Percentiles rank a stretch among this genome's conserved stretches.
Evolutionary conservation across 495 filamentous ascomycete genomes (phyloP).

Genomic region (Podospora sp.): DNA sequence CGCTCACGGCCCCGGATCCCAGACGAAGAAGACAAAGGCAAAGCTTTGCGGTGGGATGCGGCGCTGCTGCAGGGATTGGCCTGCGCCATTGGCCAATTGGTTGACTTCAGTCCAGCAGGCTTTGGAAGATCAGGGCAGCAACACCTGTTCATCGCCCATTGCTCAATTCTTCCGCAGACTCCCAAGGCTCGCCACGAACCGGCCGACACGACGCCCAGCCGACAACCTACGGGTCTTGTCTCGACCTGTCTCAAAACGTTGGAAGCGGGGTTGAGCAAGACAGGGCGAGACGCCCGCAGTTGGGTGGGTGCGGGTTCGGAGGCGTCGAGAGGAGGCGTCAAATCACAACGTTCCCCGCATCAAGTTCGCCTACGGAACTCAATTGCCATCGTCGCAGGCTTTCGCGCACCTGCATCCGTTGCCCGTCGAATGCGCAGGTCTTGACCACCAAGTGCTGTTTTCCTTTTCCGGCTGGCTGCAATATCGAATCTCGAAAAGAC

Average conservation of each 20-base stretch:
- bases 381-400: not conserved
- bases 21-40: not conserved
- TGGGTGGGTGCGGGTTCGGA: not conserved
- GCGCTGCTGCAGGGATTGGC: constrained; percentile 13
- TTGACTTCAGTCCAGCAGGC: not conserved
- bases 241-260: not conserved
- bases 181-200: not conserved
- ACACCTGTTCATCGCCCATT: constrained; percentile 21
- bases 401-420: constrained; percentile 6
- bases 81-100: constrained; percentile 27
- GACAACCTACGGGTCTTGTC: not conserved
- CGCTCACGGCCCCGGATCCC: not conserved
- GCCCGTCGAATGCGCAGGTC: not conserved
- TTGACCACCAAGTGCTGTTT: constrained; percentile 2
- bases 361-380: not conserved
- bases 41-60: not conserved
- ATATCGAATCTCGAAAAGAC: constrained; percentile 1
- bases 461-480: not conserved
- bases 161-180: constrained; percentile 13
- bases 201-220: not conserved
- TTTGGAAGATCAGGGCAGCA: not conserved
- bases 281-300: constrained; percentile 16
- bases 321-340: constrained; percentile 4
- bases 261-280: not conserved
- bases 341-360: constrained; percentile 14